Base-by-base conservation (phyloP, 176 grass and related monocot genomes). In the Ensete glaucum region DNA sequence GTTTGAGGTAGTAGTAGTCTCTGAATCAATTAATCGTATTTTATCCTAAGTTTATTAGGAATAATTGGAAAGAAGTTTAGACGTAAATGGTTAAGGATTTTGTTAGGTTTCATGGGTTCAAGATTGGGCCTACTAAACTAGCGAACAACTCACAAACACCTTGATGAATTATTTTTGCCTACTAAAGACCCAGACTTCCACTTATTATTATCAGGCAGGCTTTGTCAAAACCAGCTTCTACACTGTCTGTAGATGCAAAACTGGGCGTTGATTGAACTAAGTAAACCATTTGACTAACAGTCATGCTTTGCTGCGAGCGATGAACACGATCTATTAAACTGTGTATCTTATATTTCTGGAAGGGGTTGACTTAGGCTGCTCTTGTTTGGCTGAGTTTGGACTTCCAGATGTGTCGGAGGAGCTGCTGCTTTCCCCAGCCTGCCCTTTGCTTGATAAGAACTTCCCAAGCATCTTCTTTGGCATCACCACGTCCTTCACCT, bases 391-490 rank as follows among this genome's bases (percentile, higher is more conserved):
- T 59, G 86, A 83, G 70, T 77, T 80, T 69, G 84, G 75, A 64
- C 95, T 99, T 29, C 89, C 95, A 0, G 86, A 89, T 0, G 88
- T 92, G 52, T 99, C 95, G 1, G 88, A 94, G 65, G 83, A 89
- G 71, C 89, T 93, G 53, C 79, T 88, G 75, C 87, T 86, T 14
- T 62, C 62, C 10, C 83, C 82, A 1, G 70, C n/a, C 57, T 83
- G 88, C n/a, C 72, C 88, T 53, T 87, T 91, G 85, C 80, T 82
- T 15, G 86, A 75, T 73, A 84, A 59, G 57, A 79, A 72, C 88
- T 89, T 99, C 71, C 86, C 86, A 0, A 91, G 63, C 9, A 86
- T 85, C 54, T 85, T 98, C 82, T 87, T 98, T 0, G 84, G 84
- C 4, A 84, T 79, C 15, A 70, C 66, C 0, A 27, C 78, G 13